phyloP scores from a whole-genome alignment of 2,329 filamentous ascomycete genomes.

The Parafenestella ontariensis region DNA sequence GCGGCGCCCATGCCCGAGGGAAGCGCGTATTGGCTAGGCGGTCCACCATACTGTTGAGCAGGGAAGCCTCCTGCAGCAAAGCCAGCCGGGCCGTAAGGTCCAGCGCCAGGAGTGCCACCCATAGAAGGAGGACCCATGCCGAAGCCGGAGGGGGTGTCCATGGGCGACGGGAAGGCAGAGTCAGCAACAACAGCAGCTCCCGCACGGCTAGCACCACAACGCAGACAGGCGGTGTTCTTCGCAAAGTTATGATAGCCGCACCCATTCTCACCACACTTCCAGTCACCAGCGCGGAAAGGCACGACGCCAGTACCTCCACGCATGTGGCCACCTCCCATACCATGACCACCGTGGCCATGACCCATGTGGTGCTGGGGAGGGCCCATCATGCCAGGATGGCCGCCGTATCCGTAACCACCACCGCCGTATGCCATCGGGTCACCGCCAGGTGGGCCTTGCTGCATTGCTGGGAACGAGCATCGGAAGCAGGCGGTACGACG shows the following conservation, averaged over 20 bases:
- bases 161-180: constrained; percentile 86
- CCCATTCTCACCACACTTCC: constrained; percentile 97
- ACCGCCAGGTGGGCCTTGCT: constrained; percentile 71
- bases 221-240: constrained; percentile 97
- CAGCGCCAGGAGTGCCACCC: constrained; percentile 72
- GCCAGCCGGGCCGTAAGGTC: constrained; percentile 73
- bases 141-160: constrained; percentile 85
- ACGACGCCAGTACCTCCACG: constrained; percentile 84
- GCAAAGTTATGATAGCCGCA: constrained; percentile 99
- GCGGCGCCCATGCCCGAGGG: constrained; percentile 85
- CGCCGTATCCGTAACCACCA: constrained; percentile 46
- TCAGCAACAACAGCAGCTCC: constrained; percentile 94
- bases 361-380: constrained; percentile 73
- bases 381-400: constrained; percentile 68
- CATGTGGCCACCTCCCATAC: constrained; percentile 61
- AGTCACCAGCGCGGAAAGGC: constrained; percentile 97
- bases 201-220: constrained; percentile 93
- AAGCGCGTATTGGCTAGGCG: constrained; percentile 86
- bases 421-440: constrained; percentile 72
- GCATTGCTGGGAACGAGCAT: constrained; percentile 97
- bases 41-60: constrained; percentile 83
- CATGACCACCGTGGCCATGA: constrained; percentile 56
- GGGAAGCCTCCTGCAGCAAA: constrained; percentile 70
- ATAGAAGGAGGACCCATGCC: constrained; percentile 89
- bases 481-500: constrained; percentile 98